Percentiles rank a stretch among this genome's conserved stretches.
phyloP scores from a whole-genome alignment of 1,139 yeast species.

The Kodamaea alishanica region DNA sequence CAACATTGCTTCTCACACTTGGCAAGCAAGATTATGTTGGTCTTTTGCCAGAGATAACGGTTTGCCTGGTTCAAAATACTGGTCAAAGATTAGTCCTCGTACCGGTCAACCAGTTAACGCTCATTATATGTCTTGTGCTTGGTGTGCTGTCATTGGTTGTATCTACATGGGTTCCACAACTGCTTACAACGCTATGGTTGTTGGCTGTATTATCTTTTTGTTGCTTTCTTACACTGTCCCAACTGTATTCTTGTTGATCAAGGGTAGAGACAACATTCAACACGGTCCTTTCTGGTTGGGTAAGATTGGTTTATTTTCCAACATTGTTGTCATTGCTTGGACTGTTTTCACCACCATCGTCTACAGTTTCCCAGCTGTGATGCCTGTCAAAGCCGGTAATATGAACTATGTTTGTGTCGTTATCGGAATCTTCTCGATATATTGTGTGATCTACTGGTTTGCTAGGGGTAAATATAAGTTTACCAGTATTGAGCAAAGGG shows the following conservation, averaged over 20 bases:
- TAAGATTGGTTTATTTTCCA: constrained; percentile 21
- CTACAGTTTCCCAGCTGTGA: constrained; percentile 42
- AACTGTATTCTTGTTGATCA: constrained; percentile 26
- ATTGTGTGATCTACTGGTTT: constrained; percentile 36
- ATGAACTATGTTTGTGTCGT: constrained; percentile 48
- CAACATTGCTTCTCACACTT: constrained; percentile 41
- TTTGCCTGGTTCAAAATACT: constrained; percentile 35
- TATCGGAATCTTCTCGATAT: constrained; percentile 30
- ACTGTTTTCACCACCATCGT: constrained; percentile 39
- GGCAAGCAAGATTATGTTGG: constrained; percentile 33
- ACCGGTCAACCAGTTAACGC: constrained; percentile 37
- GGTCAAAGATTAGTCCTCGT: constrained; percentile 28
- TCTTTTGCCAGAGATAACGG: constrained; percentile 43
- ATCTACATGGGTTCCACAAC: constrained; percentile 42
- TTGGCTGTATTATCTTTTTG: constrained; percentile 36
- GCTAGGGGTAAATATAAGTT: constrained; percentile 36
- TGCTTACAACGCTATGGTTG: constrained; percentile 40
- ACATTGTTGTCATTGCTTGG: constrained; percentile 32
- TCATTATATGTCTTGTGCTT: constrained; percentile 33
- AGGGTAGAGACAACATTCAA: constrained; percentile 33
- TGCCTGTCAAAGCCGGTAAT: constrained; percentile 42
- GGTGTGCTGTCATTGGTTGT: constrained; percentile 38
- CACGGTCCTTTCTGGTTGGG: constrained; percentile 53
- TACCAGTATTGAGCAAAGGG: constrained; percentile 24
- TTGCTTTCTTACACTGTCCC: constrained; percentile 36